Evolutionary conservation across 2,329 filamentous ascomycete genomes (phyloP).

Genomic region (Colletotrichum orchidophilum): DNA sequence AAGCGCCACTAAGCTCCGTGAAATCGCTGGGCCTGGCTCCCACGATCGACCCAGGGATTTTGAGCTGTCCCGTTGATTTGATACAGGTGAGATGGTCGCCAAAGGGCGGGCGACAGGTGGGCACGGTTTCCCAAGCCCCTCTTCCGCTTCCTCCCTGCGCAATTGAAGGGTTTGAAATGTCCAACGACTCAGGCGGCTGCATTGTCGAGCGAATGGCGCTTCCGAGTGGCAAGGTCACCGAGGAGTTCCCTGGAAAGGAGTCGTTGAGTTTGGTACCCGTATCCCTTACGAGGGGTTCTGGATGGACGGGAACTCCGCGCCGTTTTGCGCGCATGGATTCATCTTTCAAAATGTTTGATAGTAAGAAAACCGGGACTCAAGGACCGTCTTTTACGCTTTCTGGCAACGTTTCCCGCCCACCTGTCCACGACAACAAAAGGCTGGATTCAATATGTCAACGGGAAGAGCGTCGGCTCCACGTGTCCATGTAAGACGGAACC

Average conservation of each 20-base stretch:
- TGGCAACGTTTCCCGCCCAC: background rate
- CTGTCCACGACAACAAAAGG: background rate
- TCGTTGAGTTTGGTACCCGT: background rate
- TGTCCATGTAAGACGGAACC: background rate
- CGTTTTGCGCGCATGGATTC: background rate
- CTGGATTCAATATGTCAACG: background rate
- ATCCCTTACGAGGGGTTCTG: background rate
- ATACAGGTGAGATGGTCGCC: background rate
- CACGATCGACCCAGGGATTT: slow-evolving; percentile 6
- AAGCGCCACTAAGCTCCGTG: background rate
- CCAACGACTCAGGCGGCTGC: slow-evolving; percentile 17
- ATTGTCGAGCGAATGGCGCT: slow-evolving; percentile 12
- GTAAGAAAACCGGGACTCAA: background rate
- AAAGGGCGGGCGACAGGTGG: slow-evolving; percentile 4
- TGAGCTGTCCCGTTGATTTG: background rate
- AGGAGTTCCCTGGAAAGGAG: background rate
- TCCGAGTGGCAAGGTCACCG: slow-evolving; percentile 1
- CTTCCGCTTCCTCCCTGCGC: background rate
- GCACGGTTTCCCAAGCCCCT: background rate
- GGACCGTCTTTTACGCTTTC: background rate
- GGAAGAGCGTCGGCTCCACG: background rate
- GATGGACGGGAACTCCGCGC: background rate
- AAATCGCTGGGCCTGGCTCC: background rate
- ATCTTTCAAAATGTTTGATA: background rate
- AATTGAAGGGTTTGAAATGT: background rate